Evolutionary conservation across 1,284 basidiomycete genomes (phyloP), one percentile per base, ranked within the genome.

Genomic region (Agaricales sp.): DNA sequence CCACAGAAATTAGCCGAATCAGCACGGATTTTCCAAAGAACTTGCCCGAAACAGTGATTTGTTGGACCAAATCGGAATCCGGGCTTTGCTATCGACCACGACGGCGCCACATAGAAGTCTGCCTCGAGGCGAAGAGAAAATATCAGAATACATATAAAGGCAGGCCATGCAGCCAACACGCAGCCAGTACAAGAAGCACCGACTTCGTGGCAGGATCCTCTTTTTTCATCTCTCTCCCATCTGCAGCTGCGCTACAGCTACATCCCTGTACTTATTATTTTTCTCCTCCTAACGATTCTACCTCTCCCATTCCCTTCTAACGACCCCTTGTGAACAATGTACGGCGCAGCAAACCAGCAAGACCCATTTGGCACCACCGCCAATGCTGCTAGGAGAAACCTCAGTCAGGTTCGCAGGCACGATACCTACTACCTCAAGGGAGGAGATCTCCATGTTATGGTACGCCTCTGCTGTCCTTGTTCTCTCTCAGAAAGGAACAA

Each of bases 361-460:
- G 39, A 41, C 30, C 11, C 30, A 35, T 11, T 35, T n/a, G n/a
- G n/a, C 39, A 20, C 8, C 16, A 8, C 16, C 16, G 13, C 39
- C 16, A 41, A 16, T 30, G 6, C 26, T 16, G 8, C 39, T 18
- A 41, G 39, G 19, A 41, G 16, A 41, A 41, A 41, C 39, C 39
- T 41, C 39, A 41, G 19, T 20, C 39, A 41, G 16, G 39, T 41
- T 41, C 39, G 39, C 8, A n/a, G 39, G 19, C 39, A 41, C 18
- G 39, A 41, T 6, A 16, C 39, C 8, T 45, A 45, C 20, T 45
- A 45, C 18, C 18, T 45, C 4, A 45, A 23, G 44, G 44, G 44
- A 4, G 44, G 44, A 21, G 44, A 45, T 24, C 21, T 26, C 8
- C 44, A 45, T 21, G 12, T 45, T n/a, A 22, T 45, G 21, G 44